phyloP scores from a whole-genome alignment of 2,329 filamentous ascomycete genomes.

The Microdochium paspali region DNA sequence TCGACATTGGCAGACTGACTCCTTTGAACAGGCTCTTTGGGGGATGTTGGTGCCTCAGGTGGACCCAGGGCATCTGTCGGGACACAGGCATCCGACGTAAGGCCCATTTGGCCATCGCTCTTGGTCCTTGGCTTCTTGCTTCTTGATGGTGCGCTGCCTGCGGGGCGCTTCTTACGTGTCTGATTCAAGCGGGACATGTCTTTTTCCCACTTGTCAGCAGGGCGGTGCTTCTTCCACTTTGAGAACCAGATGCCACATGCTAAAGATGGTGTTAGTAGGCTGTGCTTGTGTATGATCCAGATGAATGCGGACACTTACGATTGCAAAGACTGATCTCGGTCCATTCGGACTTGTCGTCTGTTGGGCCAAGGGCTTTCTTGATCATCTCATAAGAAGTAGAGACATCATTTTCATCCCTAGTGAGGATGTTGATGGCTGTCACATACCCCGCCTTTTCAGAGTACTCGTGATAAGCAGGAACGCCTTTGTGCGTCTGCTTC shows the following conservation, averaged over 20 bases:
- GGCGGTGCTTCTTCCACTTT: slow-evolving; percentile 79
- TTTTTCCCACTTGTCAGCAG: slow-evolving; percentile 73
- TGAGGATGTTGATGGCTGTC: slow-evolving; percentile 62
- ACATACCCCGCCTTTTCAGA: slow-evolving; percentile 65
- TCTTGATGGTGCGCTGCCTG: slow-evolving; percentile 28
- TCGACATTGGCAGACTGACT: slow-evolving; percentile 2
- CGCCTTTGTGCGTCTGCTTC: slow-evolving; percentile 64
- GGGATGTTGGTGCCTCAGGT: slow-evolving; percentile 25
- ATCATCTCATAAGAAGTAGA: slow-evolving; percentile 62
- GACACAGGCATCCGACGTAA: slow-evolving; percentile 44
- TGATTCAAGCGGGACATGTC: slow-evolving; percentile 42
- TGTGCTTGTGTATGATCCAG: slow-evolving; percentile 2
- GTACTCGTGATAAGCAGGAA: slow-evolving; percentile 60
- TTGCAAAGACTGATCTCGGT: slow-evolving; percentile 77
- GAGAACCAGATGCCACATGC: slow-evolving; percentile 91
- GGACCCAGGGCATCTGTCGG: slow-evolving; percentile 43
- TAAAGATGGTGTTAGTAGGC: slow-evolving; percentile 25
- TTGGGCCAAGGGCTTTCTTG: slow-evolving; percentile 59
- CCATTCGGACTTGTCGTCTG: slow-evolving; percentile 59
- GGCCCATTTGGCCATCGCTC: slow-evolving; percentile 32
- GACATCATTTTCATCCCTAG: slow-evolving; percentile 52
- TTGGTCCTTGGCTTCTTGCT: slow-evolving; percentile 40
- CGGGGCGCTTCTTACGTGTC: slow-evolving; percentile 38
- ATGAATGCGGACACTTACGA: slow-evolving; percentile 41
- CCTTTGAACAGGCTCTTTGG: slow-evolving; percentile 1